Evolutionary conservation across 306 rosid species (phyloP).

Genomic region (Ormosia semicastrata): DNA sequence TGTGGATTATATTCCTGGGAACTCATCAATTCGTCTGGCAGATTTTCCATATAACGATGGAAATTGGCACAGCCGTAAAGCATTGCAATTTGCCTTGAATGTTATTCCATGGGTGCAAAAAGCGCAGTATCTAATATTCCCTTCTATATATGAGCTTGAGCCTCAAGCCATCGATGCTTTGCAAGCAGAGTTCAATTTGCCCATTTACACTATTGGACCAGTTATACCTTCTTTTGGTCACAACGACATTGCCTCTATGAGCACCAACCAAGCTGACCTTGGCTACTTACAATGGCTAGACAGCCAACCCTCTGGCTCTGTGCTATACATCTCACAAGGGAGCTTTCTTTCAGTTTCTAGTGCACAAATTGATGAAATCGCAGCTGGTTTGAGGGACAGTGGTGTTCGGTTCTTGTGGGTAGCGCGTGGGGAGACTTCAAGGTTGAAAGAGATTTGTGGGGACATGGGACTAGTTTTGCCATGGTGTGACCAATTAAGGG

Average conservation of each 20-base stretch:
- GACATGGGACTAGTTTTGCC: slow-evolving; percentile 41
- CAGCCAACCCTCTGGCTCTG: slow-evolving; percentile 39
- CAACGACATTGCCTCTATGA: background rate
- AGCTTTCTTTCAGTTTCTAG: slow-evolving; percentile 48
- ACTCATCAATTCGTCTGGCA: too few relatives aligned
- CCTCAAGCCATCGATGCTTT: too few relatives aligned
- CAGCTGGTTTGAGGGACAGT: slow-evolving; percentile 23
- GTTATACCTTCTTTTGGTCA: too few relatives aligned
- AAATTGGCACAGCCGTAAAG: too few relatives aligned
- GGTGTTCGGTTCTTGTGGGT: slow-evolving; percentile 52
- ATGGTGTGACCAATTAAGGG: slow-evolving; percentile 64
- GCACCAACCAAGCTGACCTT: background rate
- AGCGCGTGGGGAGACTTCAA: slow-evolving; percentile 1
- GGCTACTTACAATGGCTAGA: slow-evolving; percentile 43
- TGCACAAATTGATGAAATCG: slow-evolving; percentile 50
- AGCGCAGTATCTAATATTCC: too few relatives aligned
- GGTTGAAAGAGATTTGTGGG: slow-evolving; percentile 38
- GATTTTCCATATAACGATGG: too few relatives aligned
- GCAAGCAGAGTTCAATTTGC: too few relatives aligned
- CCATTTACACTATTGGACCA: too few relatives aligned
- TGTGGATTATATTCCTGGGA: too few relatives aligned
- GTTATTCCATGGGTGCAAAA: too few relatives aligned
- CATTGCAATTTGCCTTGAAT: too few relatives aligned
- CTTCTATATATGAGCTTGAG: too few relatives aligned
- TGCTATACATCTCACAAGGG: slow-evolving; percentile 57